Percentiles rank a stretch among this genome's conserved stretches.
Evolutionary conservation across 1,284 basidiomycete genomes (phyloP).

Genomic region (Pulveroboletus sp.): DNA sequence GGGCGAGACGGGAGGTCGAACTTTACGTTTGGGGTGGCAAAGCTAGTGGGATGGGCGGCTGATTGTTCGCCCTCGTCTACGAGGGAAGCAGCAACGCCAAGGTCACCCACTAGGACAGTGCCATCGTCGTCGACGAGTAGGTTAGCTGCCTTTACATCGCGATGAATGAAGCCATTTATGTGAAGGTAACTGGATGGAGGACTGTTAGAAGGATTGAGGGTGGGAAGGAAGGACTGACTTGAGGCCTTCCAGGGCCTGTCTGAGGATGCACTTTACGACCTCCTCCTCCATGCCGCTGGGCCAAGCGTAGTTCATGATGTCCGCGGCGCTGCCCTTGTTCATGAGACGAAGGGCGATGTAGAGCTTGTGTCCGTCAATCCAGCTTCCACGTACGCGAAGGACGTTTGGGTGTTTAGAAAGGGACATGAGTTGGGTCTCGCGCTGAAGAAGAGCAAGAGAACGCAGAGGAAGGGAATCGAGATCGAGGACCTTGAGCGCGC

Average conservation of each 20-base stretch:
- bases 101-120: slow-evolving; percentile 85
- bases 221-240: slow-evolving; percentile 51
- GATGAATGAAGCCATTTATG: slow-evolving; percentile 86
- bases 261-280: slow-evolving; percentile 80
- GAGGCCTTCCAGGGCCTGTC: slow-evolving; percentile 80
- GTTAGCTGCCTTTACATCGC: slow-evolving; percentile 89
- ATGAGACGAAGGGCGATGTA: slow-evolving; percentile 88
- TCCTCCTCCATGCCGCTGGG: slow-evolving; percentile 86
- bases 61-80: slow-evolving; percentile 57
- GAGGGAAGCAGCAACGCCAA: slow-evolving; percentile 84
- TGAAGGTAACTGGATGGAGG: slow-evolving; percentile 68
- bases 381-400: slow-evolving; percentile 84
- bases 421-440: slow-evolving; percentile 91
- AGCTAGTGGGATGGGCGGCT: slow-evolving; percentile 9
- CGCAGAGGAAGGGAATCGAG: slow-evolving; percentile 74
- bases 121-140: slow-evolving; percentile 86
- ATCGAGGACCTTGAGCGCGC: slow-evolving; percentile 87
- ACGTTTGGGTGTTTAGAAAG: slow-evolving; percentile 93
- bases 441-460: slow-evolving; percentile 68
- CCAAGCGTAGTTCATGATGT: slow-evolving; percentile 84
- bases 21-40: slow-evolving; percentile 36
- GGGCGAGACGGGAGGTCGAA: slow-evolving; percentile 35
- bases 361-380: slow-evolving; percentile 82
- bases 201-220: slow-evolving; percentile 3
- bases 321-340: slow-evolving; percentile 84